phyloP scores from a whole-genome alignment of 345 rosid species.

The Hibiscus trionum region DNA sequence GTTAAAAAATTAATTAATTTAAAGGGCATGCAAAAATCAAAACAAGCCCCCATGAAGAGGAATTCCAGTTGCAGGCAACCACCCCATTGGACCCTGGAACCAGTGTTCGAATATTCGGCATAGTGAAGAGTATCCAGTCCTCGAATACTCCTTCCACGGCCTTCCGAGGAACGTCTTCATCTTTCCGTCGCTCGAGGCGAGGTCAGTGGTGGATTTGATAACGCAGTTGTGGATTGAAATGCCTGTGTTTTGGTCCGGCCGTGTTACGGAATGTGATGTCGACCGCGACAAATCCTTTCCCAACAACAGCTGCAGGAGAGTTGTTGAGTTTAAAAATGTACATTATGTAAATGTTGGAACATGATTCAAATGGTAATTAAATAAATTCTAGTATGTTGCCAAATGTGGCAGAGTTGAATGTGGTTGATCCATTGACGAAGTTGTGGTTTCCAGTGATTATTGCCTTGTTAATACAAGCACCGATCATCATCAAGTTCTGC shows the following conservation, averaged over 20 bases:
- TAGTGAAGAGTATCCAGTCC: too few species aligned
- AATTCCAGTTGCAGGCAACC: too few species aligned
- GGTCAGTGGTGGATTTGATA: too few species aligned
- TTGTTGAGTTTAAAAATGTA: neutral
- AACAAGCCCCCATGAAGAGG: too few species aligned
- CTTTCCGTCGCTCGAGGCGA: too few species aligned
- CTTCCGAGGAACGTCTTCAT: too few species aligned
- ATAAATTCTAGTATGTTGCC: conserved; percentile 17
- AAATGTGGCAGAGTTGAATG: conserved; percentile 50
- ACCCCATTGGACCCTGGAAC: too few species aligned
- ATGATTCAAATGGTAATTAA: neutral
- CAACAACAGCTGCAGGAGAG: conserved; percentile 26
- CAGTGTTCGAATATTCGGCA: too few species aligned
- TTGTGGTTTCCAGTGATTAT: conserved; percentile 46
- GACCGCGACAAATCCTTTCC: conserved; percentile 40
- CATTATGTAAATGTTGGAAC: neutral
- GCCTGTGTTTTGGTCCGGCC: conserved; percentile 47
- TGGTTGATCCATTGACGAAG: conserved; percentile 38
- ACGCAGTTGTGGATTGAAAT: conserved; percentile 46
- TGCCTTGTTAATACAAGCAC: conserved; percentile 44
- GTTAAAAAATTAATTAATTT: too few species aligned
- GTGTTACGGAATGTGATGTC: too few species aligned
- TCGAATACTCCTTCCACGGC: too few species aligned
- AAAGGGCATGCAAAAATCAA: too few species aligned
- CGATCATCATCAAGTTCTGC: conserved; percentile 42